Conservation (phyloP, 2,329 filamentous ascomycete genomes). For the Cercospora canescens region DNA sequence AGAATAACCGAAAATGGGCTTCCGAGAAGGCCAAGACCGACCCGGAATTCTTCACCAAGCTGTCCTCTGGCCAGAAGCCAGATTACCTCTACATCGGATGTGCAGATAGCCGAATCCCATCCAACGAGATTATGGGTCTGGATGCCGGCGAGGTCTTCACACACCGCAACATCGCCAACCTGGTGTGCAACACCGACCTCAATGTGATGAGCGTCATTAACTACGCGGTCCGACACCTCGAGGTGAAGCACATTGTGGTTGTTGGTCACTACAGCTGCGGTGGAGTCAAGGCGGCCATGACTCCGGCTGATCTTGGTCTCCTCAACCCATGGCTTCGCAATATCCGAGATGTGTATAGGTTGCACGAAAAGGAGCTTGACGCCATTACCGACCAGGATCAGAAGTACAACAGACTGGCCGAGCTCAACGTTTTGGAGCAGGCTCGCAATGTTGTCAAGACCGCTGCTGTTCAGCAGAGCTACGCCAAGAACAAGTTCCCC, state of each 20-base stretch:
- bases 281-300: slow-evolving; percentile 56
- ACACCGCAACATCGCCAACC: slow-evolving; percentile 86
- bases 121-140: slow-evolving; percentile 74
- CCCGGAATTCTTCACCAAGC: slow-evolving; percentile 67
- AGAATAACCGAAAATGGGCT: slow-evolving; percentile 70
- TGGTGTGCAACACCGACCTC: slow-evolving; percentile 71
- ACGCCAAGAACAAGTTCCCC: slow-evolving; percentile 16
- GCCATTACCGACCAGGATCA: slow-evolving; percentile 13
- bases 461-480: slow-evolving; percentile 18
- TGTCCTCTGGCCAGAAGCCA: slow-evolving; percentile 66
- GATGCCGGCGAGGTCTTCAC: slow-evolving; percentile 82
- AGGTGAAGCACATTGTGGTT: slow-evolving; percentile 62
- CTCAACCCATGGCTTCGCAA: slow-evolving; percentile 62
- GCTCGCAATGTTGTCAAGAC: slow-evolving; percentile 19
- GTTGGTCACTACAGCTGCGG: slow-evolving; percentile 62
- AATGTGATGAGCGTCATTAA: slow-evolving; percentile 75
- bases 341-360: slow-evolving; percentile 40
- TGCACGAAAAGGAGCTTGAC: slow-evolving; percentile 16
- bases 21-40: slow-evolving; percentile 64
- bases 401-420: slow-evolving; percentile 15
- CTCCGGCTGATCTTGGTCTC: slow-evolving; percentile 56
- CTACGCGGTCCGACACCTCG: slow-evolving; percentile 70
- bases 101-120: slow-evolving; percentile 78
- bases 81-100: slow-evolving; percentile 79
- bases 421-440: slow-evolving; percentile 19